Evolutionary conservation across 2,329 filamentous ascomycete genomes (phyloP), one percentile per base, ranked within the genome.

Genomic region (Phaeosphaeria sp.): DNA sequence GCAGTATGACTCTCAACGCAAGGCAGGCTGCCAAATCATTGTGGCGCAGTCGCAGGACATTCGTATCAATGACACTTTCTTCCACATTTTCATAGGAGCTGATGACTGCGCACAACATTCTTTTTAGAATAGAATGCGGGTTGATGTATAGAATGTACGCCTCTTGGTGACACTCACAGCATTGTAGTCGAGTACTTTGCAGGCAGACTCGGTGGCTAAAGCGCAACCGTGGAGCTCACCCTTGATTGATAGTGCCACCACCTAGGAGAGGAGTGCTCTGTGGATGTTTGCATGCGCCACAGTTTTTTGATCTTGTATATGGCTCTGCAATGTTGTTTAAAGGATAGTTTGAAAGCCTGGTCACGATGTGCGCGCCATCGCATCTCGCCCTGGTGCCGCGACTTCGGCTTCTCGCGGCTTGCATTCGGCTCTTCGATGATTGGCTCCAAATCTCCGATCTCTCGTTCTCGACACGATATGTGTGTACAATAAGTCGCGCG

Each of bases 361-460:
- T 36, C 30, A 6, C 30, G 13, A 36, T 7, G 30, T 13, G 9
- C 6, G 30, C 30, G 30, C 13, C 30, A 13, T 36, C 30, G 30
- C 13, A 11, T 7, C 30, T 11, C 30, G 13, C 30, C 3, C 13
- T 36, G 30, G 30, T 11, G 30, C 30, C 13, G 52, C 52, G 46
- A 46, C 46, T 57, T 52, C 55, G 58, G 58, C 55, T 60, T 57
- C 44, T 25, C 15, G 43, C 58, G 62, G 21, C 33, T 43, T 54
- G 43, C 15, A 1, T 25, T 46, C 63, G 52, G 60, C 53, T 21
- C 27, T 15, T 43, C 39, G 36, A 20, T 62, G 56, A 63, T 64
- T 65, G 60, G 63, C 25, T 43, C 42, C 44, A 56, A 56, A 41
- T 53, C 58, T 56, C 54, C 44, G 2, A 23, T 49, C n/a, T 47